Percentiles rank a stretch among this genome's conserved stretches.
phyloP scores from a whole-genome alignment of 1,284 basidiomycete species.

The Inonotus hispidus region DNA sequence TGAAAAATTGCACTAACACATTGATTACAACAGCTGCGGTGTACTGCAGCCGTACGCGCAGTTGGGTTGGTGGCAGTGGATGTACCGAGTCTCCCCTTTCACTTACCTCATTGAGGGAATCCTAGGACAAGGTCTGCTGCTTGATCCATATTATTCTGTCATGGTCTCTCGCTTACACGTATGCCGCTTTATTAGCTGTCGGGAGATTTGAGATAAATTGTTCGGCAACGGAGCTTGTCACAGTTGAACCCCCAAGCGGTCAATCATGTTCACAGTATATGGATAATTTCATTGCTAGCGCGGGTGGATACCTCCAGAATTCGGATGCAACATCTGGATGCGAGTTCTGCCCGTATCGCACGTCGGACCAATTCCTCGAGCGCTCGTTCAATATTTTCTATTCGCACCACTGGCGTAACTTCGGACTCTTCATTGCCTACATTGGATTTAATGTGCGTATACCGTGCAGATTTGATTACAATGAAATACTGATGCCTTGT shows the following conservation, averaged over 20 bases:
- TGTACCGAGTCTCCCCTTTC: constrained; percentile 32
- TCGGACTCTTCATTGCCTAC: constrained; percentile 42
- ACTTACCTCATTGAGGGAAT: constrained; percentile 29
- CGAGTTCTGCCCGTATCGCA: constrained; percentile 45
- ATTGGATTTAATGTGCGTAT: constrained; percentile 44
- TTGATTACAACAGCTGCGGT: constrained; percentile 8
- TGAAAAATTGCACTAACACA: not conserved
- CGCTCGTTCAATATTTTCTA: constrained; percentile 44
- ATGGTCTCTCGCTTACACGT: not conserved
- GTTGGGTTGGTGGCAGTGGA: constrained; percentile 19
- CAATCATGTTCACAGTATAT: constrained; percentile 58
- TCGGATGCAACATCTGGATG: constrained; percentile 47
- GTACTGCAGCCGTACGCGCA: constrained; percentile 13
- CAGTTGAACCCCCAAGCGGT: constrained; percentile 51
- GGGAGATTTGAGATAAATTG: constrained; percentile 52
- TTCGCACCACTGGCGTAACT: constrained; percentile 44
- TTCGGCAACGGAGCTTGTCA: constrained; percentile 45
- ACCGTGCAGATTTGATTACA: not conserved
- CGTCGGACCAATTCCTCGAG: constrained; percentile 39
- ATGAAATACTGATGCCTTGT: not conserved
- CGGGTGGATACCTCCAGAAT: constrained; percentile 65
- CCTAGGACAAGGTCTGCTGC: constrained; percentile 17
- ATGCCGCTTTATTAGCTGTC: constrained; percentile 27
- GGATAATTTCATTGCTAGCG: constrained; percentile 41
- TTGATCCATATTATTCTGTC: not conserved